phyloP scores from a whole-genome alignment of 768 basidiomycete species.

The Rhizopogon vesiculosus region DNA sequence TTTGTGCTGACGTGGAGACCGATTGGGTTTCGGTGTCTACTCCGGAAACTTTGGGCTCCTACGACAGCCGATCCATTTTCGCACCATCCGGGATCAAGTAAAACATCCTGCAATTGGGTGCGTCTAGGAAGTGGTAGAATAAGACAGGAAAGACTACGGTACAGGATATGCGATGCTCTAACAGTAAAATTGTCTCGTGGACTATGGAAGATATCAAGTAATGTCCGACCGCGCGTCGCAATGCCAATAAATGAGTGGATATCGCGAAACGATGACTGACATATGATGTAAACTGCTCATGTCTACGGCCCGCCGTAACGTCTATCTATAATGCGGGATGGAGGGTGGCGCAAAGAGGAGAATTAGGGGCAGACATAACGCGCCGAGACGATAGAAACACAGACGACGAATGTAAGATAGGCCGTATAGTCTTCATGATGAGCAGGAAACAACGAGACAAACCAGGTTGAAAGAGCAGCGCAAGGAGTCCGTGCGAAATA shows the following conservation, averaged over 20 bases:
- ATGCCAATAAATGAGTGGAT: conserved; percentile 39
- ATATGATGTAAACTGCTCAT: conserved; percentile 43
- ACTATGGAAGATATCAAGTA: conserved; percentile 32
- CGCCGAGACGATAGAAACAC: conserved; percentile 33
- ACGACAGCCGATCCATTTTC: conserved; percentile 7
- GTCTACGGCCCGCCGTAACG: conserved; percentile 38
- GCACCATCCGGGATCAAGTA: conserved; percentile 1
- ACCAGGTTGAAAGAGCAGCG: conserved; percentile 62
- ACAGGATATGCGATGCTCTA: conserved; percentile 66
- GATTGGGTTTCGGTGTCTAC: too few relatives aligned
- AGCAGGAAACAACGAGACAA: conserved; percentile 52
- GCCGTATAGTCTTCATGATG: conserved; percentile 40
- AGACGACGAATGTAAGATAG: conserved; percentile 35
- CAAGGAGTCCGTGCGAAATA: conserved; percentile 37
- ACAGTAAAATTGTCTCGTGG: conserved; percentile 57
- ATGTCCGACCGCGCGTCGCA: conserved; percentile 48
- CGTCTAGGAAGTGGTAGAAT: conserved; percentile 16
- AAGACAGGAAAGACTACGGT: conserved; percentile 30
- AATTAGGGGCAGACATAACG: conserved; percentile 16
- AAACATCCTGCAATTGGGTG: conserved; percentile 6
- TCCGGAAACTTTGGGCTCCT: too few relatives aligned
- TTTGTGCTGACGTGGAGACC: conserved; percentile 25
- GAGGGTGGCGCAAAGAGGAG: conserved; percentile 19
- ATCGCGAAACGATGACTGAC: conserved; percentile 50
- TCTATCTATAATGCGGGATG: conserved; percentile 34